These are phyloP conservation scores for Exophiala alcalophila DNA, from an alignment of 2,329 filamentous ascomycete genomes.

Conservation along the genomic window DNA sequence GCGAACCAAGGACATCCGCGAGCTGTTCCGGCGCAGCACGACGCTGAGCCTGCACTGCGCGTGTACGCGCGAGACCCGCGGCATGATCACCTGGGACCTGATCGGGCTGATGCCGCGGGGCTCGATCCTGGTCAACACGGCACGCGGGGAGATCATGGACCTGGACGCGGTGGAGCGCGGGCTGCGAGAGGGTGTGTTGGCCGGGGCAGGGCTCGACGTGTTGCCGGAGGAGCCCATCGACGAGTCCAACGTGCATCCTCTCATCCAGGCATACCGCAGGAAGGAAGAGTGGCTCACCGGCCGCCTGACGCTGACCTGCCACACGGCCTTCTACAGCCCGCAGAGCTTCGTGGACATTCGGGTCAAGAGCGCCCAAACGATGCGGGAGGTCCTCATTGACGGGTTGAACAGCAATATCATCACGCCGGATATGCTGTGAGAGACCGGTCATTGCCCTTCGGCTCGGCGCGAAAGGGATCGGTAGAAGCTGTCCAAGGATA, in stretches of 20 bases:
- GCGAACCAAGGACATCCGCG: conserved; percentile 43
- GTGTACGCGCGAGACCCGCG: conserved; percentile 57
- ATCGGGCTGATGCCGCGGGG: conserved; percentile 57
- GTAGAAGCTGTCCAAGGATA: too few species aligned
- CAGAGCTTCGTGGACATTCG: conserved; percentile 29
- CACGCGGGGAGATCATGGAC: conserved; percentile 63
- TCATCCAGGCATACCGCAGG: conserved; percentile 27
- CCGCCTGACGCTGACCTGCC: conserved; percentile 26
- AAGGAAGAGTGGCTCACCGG: conserved; percentile 28
- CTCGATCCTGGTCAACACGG: conserved; percentile 65
- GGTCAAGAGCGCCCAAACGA: conserved; percentile 27
- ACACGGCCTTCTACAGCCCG: conserved; percentile 29
- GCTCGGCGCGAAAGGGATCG: too few species aligned
- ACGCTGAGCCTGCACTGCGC: conserved; percentile 66
- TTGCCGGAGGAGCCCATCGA: conserved; percentile 29
- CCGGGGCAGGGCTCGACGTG: conserved; percentile 27
- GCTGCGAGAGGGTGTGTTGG: conserved; percentile 24
- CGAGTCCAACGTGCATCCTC: conserved; percentile 23
- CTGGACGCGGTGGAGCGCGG: conserved; percentile 50
- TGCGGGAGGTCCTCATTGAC: conserved; percentile 29
- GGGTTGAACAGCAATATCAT: conserved; percentile 27
- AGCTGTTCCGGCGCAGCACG: conserved; percentile 56
- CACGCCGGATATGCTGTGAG: conserved; percentile 29
- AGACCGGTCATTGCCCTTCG: too few species aligned
- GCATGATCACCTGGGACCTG: conserved; percentile 57